A percentile compares a stretch with the other conserved stretches of the same genome.
Conservation (phyloP, 495 filamentous ascomycete genomes). For the Lasiosphaeriaceae sp. region DNA sequence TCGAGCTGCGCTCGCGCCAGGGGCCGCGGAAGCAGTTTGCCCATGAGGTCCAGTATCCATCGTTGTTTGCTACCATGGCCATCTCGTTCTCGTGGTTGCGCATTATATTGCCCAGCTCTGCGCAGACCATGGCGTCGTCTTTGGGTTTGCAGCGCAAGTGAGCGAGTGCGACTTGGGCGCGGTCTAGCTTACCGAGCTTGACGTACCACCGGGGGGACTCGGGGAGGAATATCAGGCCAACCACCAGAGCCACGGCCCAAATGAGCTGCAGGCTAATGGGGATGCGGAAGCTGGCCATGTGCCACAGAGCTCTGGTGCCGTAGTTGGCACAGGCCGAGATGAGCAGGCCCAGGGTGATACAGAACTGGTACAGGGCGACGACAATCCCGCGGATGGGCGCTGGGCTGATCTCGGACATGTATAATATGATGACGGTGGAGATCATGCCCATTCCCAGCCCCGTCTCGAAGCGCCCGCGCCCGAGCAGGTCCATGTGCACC, state of each 20-base stretch:
- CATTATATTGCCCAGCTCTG: constrained; percentile 70
- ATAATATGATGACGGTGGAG: constrained; percentile 53
- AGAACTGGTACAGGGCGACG: constrained; percentile 74
- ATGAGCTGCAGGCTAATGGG: constrained; percentile 74
- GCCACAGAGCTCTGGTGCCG: constrained; percentile 57
- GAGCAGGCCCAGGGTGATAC: constrained; percentile 78
- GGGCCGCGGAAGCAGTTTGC: constrained; percentile 66
- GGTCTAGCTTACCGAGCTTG: constrained; percentile 63
- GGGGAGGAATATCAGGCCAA: constrained; percentile 67
- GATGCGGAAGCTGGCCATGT: constrained; percentile 70
- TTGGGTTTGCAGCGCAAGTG: constrained; percentile 56
- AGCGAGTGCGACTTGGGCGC: constrained; percentile 51
- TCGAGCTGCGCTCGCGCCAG: constrained; percentile 68
- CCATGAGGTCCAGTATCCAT: constrained; percentile 50
- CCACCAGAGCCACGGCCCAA: constrained; percentile 69
- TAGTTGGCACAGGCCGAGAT: constrained; percentile 74
- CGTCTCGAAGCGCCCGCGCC: constrained; percentile 70
- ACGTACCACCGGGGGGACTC: constrained; percentile 78
- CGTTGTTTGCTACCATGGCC: not conserved
- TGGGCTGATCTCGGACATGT: constrained; percentile 75
- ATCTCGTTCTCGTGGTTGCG: constrained; percentile 53
- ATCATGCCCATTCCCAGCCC: constrained; percentile 78
- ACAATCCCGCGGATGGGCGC: constrained; percentile 75
- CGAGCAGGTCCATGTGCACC: constrained; percentile 59
- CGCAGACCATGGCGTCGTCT: constrained; percentile 56